Evolutionary conservation across 1,284 basidiomycete genomes (phyloP).

Genomic region (Boletus semigastroideus): DNA sequence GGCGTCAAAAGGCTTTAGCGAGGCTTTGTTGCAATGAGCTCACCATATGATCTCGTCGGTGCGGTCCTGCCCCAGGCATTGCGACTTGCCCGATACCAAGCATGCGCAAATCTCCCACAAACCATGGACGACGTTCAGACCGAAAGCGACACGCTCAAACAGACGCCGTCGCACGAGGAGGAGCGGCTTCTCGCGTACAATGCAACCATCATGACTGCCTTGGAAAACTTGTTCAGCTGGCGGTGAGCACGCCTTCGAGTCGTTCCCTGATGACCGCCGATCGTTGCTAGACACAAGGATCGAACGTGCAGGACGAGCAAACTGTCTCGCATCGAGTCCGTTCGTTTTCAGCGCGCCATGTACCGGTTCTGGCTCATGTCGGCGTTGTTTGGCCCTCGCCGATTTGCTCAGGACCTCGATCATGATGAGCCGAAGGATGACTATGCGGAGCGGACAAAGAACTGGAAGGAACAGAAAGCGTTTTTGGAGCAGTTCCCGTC

Average conservation of each 20-base stretch:
- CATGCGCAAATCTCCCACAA: not conserved
- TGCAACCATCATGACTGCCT: constrained; percentile 18
- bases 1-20: too few species aligned
- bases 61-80: constrained; percentile 12
- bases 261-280: too few species aligned
- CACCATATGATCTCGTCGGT: constrained; percentile 6
- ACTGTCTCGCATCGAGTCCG: constrained; percentile 29
- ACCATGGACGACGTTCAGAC: not conserved
- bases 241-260: constrained; percentile 13
- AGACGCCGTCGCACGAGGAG: constrained; percentile 22
- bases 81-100: constrained; percentile 14
- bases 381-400: constrained; percentile 3
- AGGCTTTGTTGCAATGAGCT: not conserved
- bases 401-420: not conserved
- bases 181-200: constrained; percentile 19
- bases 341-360: constrained; percentile 31
- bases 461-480: constrained; percentile 2
- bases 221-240: constrained; percentile 36
- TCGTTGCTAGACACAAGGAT: constrained; percentile 30
- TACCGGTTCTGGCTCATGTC: constrained; percentile 34
- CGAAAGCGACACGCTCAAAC: constrained; percentile 7
- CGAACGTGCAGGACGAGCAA: constrained; percentile 25
- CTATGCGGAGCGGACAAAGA: not conserved
- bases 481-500: constrained; percentile 5
- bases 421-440: not conserved